These are phyloP conservation scores for Hericium rajendrae DNA, from an alignment of 768 basidiomycete species.

Conservation along the genomic window DNA sequence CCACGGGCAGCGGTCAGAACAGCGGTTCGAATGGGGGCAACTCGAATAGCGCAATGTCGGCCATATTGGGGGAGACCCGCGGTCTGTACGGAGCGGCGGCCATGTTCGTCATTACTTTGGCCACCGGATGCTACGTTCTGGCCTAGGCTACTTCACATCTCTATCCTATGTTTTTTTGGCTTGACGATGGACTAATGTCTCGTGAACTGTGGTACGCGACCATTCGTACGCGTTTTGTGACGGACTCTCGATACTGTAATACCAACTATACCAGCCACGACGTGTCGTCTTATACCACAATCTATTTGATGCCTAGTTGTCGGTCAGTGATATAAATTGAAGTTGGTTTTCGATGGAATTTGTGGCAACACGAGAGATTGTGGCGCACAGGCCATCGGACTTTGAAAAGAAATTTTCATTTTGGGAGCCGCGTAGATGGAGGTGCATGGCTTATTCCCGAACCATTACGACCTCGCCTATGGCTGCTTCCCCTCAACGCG, in stretches of 20 bases:
- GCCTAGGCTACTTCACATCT: slow-evolving; percentile 17
- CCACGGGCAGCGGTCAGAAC: slow-evolving; percentile 13
- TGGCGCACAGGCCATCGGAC: slow-evolving; percentile 15
- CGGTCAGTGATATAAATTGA: background rate
- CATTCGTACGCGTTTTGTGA: background rate
- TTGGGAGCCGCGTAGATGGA: background rate
- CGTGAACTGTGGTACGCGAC: background rate
- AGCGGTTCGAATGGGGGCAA: slow-evolving; percentile 20
- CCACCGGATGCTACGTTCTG: slow-evolving; percentile 36
- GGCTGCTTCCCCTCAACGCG: slow-evolving; percentile 17
- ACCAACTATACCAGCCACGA: background rate
- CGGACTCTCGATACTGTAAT: slow-evolving; percentile 1
- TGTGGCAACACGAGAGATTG: background rate
- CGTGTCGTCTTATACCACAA: background rate
- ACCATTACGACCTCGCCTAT: slow-evolving; percentile 7
- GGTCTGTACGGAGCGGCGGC: slow-evolving; percentile 28
- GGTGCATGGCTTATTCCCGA: background rate
- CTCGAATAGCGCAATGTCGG: slow-evolving; percentile 19
- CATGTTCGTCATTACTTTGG: slow-evolving; percentile 27
- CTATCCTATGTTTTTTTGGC: background rate
- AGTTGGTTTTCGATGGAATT: background rate
- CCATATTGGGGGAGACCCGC: slow-evolving; percentile 20
- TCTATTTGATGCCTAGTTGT: background rate
- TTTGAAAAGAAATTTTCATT: slow-evolving; percentile 9
- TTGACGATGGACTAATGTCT: background rate